Evolutionary conservation across 225 moss, liverwort and hornwort species (phyloP).

Genomic region (Physcomitrellopsis africana): DNA sequence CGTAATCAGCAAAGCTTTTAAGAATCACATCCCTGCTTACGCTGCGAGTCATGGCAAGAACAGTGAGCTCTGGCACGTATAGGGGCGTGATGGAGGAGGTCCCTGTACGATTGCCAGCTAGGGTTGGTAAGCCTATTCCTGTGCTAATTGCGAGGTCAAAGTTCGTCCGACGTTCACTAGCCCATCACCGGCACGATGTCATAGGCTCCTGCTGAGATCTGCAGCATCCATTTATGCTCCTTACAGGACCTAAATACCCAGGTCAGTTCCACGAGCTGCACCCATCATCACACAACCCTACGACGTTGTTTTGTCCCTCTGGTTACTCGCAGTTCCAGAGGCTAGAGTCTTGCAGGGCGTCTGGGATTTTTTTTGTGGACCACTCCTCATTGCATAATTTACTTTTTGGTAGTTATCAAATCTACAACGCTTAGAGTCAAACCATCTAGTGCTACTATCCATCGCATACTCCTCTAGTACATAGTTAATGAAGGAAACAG

Average conservation of each 20-base stretch:
- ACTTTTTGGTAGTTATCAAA: neutral
- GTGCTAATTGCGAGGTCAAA: too few species aligned
- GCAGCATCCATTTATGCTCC: too few species aligned
- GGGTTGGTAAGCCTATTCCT: too few species aligned
- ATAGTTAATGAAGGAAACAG: neutral
- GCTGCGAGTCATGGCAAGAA: neutral
- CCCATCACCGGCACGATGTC: too few species aligned
- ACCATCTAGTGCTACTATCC: constrained; percentile 10
- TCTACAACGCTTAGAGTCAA: neutral
- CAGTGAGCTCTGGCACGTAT: neutral
- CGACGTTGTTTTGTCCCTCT: neutral
- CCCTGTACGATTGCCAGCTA: too few species aligned
- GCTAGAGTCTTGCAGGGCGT: neutral
- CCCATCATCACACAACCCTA: neutral
- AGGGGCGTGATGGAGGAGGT: neutral
- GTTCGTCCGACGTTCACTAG: too few species aligned
- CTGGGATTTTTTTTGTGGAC: neutral
- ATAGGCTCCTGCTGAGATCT: too few species aligned
- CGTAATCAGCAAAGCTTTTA: neutral
- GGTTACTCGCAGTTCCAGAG: neutral
- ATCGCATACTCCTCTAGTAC: neutral
- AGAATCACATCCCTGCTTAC: neutral
- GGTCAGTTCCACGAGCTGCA: too few species aligned
- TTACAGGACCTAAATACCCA: too few species aligned
- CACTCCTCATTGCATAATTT: neutral